phyloP scores from a whole-genome alignment of 495 filamentous ascomycete species.

The Talaromyces stipitatus region DNA sequence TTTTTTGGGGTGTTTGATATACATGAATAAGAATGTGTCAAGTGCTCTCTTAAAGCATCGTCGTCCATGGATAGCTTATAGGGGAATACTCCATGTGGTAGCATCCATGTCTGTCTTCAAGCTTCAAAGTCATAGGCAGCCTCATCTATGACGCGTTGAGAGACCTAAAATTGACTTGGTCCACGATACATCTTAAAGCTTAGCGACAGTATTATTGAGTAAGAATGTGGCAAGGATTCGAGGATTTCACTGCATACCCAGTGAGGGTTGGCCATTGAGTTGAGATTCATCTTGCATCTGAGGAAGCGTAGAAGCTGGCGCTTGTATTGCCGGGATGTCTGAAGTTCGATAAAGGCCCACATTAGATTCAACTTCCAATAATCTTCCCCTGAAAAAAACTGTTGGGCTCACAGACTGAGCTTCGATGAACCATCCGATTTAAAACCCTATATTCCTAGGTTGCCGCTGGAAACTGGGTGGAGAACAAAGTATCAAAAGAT shows the following conservation, averaged over 20 bases:
- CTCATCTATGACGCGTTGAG: not conserved
- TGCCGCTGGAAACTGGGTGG: not conserved
- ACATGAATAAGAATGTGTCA: not conserved
- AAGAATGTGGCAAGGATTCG: not conserved
- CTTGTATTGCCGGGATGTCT: not conserved
- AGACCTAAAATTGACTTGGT: not conserved
- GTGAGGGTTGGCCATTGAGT: not conserved
- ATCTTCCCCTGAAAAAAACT: not conserved
- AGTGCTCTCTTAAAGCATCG: not conserved
- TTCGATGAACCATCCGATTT: not conserved
- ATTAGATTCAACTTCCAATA: not conserved
- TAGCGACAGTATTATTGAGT: not conserved
- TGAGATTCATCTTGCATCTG: not conserved
- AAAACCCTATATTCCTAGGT: not conserved
- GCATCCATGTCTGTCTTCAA: not conserved
- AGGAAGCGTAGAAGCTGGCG: not conserved
- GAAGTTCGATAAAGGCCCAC: not conserved
- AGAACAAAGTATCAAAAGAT: not conserved
- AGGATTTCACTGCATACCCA: not conserved
- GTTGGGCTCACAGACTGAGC: not conserved
- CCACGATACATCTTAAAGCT: not conserved
- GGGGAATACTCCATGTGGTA: not conserved
- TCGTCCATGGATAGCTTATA: not conserved
- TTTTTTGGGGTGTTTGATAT: not conserved
- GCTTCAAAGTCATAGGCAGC: not conserved